Conservation (phyloP, 441 rosid species). For the Gossypium davidsonii region DNA sequence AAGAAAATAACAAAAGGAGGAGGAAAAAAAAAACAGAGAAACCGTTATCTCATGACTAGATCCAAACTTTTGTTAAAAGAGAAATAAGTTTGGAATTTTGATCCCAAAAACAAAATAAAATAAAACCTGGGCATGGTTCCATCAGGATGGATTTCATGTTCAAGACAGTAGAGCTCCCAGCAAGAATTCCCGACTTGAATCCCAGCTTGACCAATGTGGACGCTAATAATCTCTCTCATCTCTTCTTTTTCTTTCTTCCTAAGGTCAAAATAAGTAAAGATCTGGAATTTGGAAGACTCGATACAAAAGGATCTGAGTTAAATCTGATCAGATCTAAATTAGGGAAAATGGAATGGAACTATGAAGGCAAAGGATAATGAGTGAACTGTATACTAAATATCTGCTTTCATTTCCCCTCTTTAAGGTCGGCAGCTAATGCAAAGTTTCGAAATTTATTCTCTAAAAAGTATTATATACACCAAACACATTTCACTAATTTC, state of each 20-base stretch:
- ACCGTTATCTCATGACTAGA: background rate
- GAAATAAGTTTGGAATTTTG: background rate
- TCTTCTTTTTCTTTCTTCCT: background rate
- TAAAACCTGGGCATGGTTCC: constrained; percentile 75
- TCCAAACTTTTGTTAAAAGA: background rate
- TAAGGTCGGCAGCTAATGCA: too few relatives aligned
- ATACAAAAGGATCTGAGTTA: background rate
- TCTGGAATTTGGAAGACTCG: background rate
- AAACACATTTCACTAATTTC: too few relatives aligned
- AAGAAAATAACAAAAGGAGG: too few relatives aligned
- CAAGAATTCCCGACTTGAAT: constrained; percentile 81
- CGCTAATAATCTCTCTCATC: constrained; percentile 83
- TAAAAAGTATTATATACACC: too few relatives aligned
- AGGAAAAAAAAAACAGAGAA: background rate
- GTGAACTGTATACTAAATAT: background rate
- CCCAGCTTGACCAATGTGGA: constrained; percentile 86
- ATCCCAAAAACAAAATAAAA: background rate
- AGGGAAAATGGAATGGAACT: background rate
- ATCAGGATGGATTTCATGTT: constrained; percentile 75
- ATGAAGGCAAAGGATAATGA: background rate
- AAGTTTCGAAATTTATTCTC: too few relatives aligned
- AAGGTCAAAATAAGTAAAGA: background rate
- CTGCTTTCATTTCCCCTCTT: background rate
- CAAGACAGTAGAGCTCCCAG: constrained; percentile 29
- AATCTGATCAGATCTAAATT: background rate